A percentile compares a stretch with the other conserved stretches of the same genome.
Conservation (phyloP, 306 rosid genomes). For the Psophocarpus tetragonolobus region DNA sequence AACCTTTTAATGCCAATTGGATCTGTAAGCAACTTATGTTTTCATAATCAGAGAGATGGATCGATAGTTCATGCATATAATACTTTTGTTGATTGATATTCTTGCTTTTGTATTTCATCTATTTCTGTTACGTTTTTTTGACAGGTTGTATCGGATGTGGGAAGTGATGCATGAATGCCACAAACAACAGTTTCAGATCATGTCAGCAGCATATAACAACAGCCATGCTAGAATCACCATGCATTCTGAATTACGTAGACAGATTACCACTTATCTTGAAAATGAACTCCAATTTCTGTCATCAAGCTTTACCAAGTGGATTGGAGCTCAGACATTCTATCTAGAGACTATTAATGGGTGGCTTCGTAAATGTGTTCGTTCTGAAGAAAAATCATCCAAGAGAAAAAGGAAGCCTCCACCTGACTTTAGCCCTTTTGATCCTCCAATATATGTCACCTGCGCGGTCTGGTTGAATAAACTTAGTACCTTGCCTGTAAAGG, state of each 20-base stretch:
- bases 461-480: constrained; percentile 66
- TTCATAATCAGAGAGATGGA: background rate
- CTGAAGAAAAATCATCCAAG: constrained; percentile 52
- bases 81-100: background rate
- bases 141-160: constrained; percentile 92
- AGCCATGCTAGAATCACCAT: constrained; percentile 55
- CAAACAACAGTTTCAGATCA: constrained; percentile 73
- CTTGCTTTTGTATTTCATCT: constrained; percentile 36
- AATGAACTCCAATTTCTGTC: constrained; percentile 62
- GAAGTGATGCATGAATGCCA: constrained; percentile 86
- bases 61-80: background rate
- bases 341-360: constrained; percentile 69
- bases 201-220: constrained; percentile 53
- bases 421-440: constrained; percentile 40
- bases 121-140: constrained; percentile 23
- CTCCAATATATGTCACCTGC: constrained; percentile 77
- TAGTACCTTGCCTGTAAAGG: constrained; percentile 42
- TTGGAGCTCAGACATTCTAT: constrained; percentile 77
- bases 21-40: constrained; percentile 12
- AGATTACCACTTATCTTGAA: constrained; percentile 69
- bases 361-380: constrained; percentile 70
- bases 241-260: constrained; percentile 68
- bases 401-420: constrained; percentile 47
- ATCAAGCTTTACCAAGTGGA: constrained; percentile 75
- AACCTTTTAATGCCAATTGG: constrained; percentile 16